These are phyloP conservation scores for Nothophytophthora sp. DNA, from an alignment of 352 stramenopile species.

Conservation along the genomic window DNA sequence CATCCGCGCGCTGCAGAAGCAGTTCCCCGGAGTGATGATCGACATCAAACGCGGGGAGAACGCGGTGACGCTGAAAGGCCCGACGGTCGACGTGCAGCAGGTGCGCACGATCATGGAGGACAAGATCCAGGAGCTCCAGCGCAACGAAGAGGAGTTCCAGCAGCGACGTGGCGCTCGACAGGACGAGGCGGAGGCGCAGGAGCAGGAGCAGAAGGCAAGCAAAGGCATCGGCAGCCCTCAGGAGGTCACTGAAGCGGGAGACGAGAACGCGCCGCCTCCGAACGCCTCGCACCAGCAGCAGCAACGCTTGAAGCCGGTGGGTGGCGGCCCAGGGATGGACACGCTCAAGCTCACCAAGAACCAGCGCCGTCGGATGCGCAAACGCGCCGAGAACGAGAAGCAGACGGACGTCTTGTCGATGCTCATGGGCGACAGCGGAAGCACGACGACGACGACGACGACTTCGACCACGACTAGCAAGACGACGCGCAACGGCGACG, in stretches of 20 bases:
- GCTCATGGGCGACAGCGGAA: slow-evolving; percentile 37
- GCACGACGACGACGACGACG: slow-evolving; percentile 12
- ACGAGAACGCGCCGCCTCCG: slow-evolving; percentile 41
- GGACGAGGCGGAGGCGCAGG: slow-evolving; percentile 39
- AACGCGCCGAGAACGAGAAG: slow-evolving; percentile 79
- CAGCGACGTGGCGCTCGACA: slow-evolving; percentile 26
- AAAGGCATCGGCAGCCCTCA: no score
- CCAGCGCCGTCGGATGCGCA: slow-evolving; percentile 75
- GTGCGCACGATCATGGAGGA: slow-evolving; percentile 70
- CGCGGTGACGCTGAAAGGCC: slow-evolving; percentile 60
- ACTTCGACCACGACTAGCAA: slow-evolving; percentile 27
- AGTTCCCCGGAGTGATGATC: slow-evolving; percentile 62
- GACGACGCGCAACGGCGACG: slow-evolving; percentile 13
- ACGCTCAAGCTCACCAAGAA: slow-evolving; percentile 75
- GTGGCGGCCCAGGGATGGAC: slow-evolving; percentile 32
- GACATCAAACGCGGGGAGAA: slow-evolving; percentile 58
- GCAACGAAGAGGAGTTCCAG: slow-evolving; percentile 52
- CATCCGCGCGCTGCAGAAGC: slow-evolving; percentile 66
- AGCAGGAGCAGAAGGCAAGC: slow-evolving; percentile 21
- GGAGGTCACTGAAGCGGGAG: slow-evolving; percentile 9
- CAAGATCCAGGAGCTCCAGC: slow-evolving; percentile 66
- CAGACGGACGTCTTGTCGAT: slow-evolving; percentile 62
- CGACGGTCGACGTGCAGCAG: slow-evolving; percentile 43
- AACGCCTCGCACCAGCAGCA: slow-evolving; percentile 14
- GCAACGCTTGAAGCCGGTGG: slow-evolving; percentile 12